Evolutionary conservation across 441 rosid species (phyloP).

Genomic region (Capsella rubella): DNA sequence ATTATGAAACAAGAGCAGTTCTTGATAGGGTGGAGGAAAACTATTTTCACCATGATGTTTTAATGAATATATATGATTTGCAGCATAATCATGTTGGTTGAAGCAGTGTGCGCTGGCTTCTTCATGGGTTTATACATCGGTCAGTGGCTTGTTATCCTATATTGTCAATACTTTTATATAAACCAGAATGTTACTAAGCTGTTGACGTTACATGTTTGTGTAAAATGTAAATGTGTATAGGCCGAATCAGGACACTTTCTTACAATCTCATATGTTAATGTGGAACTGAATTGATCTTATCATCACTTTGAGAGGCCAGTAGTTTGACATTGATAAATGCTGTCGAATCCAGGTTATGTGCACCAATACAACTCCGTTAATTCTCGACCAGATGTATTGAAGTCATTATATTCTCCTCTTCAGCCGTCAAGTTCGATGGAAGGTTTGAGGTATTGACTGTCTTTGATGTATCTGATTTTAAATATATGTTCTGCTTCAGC

Average conservation of each 20-base stretch:
- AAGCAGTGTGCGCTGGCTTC: conserved; percentile 85
- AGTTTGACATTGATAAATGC: neutral
- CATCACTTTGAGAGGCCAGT: conserved; percentile 2
- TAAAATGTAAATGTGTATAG: conserved; percentile 12
- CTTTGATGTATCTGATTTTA: neutral
- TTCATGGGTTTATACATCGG: conserved; percentile 87
- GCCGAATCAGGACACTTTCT: neutral
- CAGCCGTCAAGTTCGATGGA: conserved; percentile 95
- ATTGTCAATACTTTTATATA: neutral
- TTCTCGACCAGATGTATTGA: conserved; percentile 95
- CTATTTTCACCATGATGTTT: neutral
- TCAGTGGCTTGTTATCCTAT: conserved; percentile 48
- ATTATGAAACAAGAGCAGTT: conserved; percentile 1
- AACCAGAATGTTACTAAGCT: neutral
- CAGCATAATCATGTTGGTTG: conserved; percentile 88
- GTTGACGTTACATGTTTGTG: neutral
- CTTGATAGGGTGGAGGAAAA: neutral
- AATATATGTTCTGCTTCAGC: neutral
- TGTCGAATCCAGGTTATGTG: conserved; percentile 70
- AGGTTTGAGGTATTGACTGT: conserved; percentile 72
- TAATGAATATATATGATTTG: conserved; percentile 33
- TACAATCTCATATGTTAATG: conserved; percentile 4
- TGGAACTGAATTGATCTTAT: neutral
- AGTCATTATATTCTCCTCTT: conserved; percentile 94
- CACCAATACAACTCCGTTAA: conserved; percentile 86